Evolutionary conservation across 208 protist species (phyloP), one percentile per base, ranked within the genome.

Genomic region (Acanthamoeba comandoni): DNA sequence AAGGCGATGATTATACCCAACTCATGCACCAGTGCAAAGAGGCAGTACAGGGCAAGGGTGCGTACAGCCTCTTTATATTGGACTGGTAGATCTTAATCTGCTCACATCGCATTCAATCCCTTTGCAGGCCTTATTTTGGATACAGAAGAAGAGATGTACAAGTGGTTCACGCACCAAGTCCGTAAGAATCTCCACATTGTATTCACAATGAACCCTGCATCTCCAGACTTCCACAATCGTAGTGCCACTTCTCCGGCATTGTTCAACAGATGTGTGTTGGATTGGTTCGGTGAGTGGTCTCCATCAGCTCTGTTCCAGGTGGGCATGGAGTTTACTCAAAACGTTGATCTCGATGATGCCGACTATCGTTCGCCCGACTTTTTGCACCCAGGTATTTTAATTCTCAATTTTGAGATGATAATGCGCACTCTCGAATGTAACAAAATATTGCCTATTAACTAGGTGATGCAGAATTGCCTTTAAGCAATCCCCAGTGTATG

Each of bases 281-380:
- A 99, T 95, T 99, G 98, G 98, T 99, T 99, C 92, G 98, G 98
- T 48, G 98, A 99, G 89, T 99, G 99, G 98, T 98, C 97, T 24
- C 52, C 93, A 11, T 58, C 95, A 12, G 98, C 98, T 12, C 94
- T 99, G 26, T 95, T 97, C 79, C 98, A 99, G 93, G 93, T 94
- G 15, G 94, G 86, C 48, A 49, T 86, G 9, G 97, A 98, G 92
- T 98, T 97, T 60, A 99, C 98, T 0, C 71, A 91, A 39, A 87
- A 88, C 31, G 82, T 99, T n/a, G 95, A 98, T 91, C 92, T 99
- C 26, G 96, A 97, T 22, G 91, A 92, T 2, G 48, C 69, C 19
- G 31, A 43, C 35, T 97, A 96, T 69, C 55, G 15, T 0, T 55
- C 94, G 15, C 93, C 96, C 22, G 3, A 82, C 53, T 24, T 70